Conservation (phyloP, 371 early-diverging fungal genomes). For the Apophysomyces sp. region DNA sequence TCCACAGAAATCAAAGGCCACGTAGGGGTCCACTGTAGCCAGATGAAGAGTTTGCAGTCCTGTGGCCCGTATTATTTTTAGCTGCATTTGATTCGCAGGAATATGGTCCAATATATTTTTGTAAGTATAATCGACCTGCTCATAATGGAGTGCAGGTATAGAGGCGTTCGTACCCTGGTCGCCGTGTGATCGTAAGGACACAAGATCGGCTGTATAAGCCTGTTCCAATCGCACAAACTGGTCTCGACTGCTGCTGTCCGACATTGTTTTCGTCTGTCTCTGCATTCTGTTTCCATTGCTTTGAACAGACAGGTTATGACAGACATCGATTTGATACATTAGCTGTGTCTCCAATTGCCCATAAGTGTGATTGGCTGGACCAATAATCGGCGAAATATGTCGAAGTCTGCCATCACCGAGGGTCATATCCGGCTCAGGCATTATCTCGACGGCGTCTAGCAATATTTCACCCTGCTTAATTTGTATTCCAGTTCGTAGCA, state of each 20-base stretch:
- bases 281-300: constrained; percentile 19
- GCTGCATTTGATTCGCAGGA: constrained; percentile 65
- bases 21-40: constrained; percentile 63
- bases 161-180: constrained; percentile 22
- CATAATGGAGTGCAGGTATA: constrained; percentile 59
- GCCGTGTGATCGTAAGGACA: constrained; percentile 48
- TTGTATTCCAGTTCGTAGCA: constrained; percentile 31
- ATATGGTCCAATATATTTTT: constrained; percentile 59
- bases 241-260: constrained; percentile 9
- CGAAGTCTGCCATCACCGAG: constrained; percentile 38
- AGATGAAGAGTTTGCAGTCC: constrained; percentile 60
- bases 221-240: constrained; percentile 60
- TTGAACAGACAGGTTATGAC: constrained; percentile 59
- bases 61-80: constrained; percentile 55
- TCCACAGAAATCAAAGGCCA: constrained; percentile 69
- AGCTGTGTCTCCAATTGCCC: constrained; percentile 56
- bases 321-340: constrained; percentile 60
- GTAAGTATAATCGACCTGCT: constrained; percentile 60
- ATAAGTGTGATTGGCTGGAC: constrained; percentile 21
- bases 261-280: constrained; percentile 10
- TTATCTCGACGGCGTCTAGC: constrained; percentile 24
- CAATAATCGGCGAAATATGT: constrained; percentile 14
- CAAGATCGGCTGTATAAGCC: constrained; percentile 56
- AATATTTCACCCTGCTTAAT: constrained; percentile 35
- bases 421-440: constrained; percentile 39